Conservation (phyloP, 495 filamentous ascomycete species). For the Coniosporium apollinis region DNA sequence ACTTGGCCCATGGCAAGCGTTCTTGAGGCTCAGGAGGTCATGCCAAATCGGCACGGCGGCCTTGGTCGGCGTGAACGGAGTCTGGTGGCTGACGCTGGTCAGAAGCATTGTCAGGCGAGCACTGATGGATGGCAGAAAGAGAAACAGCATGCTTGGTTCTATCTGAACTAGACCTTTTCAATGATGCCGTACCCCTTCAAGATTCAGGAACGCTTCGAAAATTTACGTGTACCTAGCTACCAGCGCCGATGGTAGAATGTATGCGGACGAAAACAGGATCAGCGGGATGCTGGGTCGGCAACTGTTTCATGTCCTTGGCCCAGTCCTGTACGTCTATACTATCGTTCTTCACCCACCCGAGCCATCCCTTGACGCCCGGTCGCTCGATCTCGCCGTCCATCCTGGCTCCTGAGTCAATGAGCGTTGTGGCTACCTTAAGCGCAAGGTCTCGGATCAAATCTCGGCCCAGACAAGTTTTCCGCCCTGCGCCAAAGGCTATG, state of each 20-base stretch:
- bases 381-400: conserved; percentile 2
- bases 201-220: no score
- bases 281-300: conserved; percentile 8
- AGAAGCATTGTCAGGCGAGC: background rate
- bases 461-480: conserved; percentile 16
- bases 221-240: no score
- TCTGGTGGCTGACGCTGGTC: conserved; percentile 1
- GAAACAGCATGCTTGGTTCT: background rate
- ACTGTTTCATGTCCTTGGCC: conserved; percentile 19
- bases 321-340: conserved; percentile 9
- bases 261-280: background rate
- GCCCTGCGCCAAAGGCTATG: conserved; percentile 16
- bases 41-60: conserved; percentile 4
- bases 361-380: conserved; percentile 15
- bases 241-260: no score
- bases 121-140: background rate
- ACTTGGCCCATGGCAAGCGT: conserved; percentile 1
- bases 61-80: background rate
- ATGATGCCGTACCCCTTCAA: no score
- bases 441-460: conserved; percentile 8
- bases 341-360: conserved; percentile 13
- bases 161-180: no score
- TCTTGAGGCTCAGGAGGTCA: conserved; percentile 1
- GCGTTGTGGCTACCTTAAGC: conserved; percentile 5
- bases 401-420: background rate